These are phyloP conservation scores for Jaapia argillacea DNA, from an alignment of 768 basidiomycete genomes.

Conservation along the genomic window DNA sequence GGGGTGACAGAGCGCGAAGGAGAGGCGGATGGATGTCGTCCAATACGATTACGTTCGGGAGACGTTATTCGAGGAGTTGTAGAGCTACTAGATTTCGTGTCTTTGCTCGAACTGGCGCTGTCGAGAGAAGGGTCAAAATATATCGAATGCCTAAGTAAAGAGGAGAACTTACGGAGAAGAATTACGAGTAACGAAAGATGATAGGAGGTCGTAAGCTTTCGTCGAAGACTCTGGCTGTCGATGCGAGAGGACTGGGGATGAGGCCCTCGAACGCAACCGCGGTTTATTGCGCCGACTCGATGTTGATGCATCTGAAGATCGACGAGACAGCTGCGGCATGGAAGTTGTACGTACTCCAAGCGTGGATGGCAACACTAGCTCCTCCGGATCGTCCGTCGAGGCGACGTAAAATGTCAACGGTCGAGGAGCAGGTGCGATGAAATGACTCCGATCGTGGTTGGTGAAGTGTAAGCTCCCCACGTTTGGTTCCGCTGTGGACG, in stretches of 20 bases:
- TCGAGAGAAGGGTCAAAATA: not conserved
- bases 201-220: conserved; percentile 49
- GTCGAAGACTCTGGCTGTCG: conserved; percentile 24
- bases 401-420: conserved; percentile 69
- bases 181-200: conserved; percentile 38
- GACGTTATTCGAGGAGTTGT: conserved; percentile 2
- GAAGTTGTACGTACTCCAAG: conserved; percentile 41
- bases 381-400: conserved; percentile 39
- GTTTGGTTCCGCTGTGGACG: not conserved
- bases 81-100: not conserved
- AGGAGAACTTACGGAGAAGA: conserved; percentile 15
- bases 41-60: conserved; percentile 9
- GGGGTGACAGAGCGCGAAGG: conserved; percentile 22
- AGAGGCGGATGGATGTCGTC: conserved; percentile 5
- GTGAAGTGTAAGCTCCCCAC: conserved; percentile 41
- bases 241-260: conserved; percentile 21
- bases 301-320: conserved; percentile 1
- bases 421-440: conserved; percentile 61
- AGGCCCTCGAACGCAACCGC: not conserved
- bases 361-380: conserved; percentile 58
- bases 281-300: too few species aligned
- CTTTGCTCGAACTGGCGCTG: not conserved
- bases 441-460: conserved; percentile 37
- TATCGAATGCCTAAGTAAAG: conserved; percentile 8
- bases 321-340: conserved; percentile 6